Conservation (phyloP, 768 basidiomycete genomes). For the Chlorophyllum brunneum region DNA sequence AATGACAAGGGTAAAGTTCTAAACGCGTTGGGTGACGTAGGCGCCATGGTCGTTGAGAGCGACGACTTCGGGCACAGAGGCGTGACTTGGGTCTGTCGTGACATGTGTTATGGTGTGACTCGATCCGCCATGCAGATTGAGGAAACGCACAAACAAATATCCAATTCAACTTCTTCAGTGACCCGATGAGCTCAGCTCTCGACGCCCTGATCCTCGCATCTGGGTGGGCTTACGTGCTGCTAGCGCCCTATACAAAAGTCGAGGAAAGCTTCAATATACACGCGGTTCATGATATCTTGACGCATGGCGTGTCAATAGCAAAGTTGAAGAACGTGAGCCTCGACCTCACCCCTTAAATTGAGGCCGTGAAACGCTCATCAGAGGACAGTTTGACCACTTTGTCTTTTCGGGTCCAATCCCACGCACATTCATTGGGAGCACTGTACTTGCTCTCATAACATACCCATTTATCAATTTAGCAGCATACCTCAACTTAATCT, state of each 20-base stretch:
- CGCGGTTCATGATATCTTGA: slow-evolving; percentile 81
- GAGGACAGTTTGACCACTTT: slow-evolving; percentile 83
- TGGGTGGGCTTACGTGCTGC: slow-evolving; percentile 64
- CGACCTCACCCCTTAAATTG: slow-evolving; percentile 2
- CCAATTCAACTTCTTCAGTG: background rate
- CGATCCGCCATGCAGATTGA: too few relatives aligned
- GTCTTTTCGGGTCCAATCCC: slow-evolving; percentile 88
- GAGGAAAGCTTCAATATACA: slow-evolving; percentile 98
- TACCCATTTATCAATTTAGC: slow-evolving; percentile 45
- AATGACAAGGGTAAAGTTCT: background rate
- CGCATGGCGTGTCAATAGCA: slow-evolving; percentile 55
- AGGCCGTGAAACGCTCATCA: slow-evolving; percentile 11
- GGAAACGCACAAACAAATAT: background rate
- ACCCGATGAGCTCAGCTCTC: slow-evolving; percentile 26
- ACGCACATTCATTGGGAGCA: slow-evolving; percentile 77
- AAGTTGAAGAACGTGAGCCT: slow-evolving; percentile 47
- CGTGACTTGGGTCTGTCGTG: background rate
- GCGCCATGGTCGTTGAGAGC: background rate
- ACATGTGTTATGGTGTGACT: background rate
- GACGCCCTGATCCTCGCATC: slow-evolving; percentile 50
- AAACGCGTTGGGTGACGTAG: background rate
- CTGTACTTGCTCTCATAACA: slow-evolving; percentile 59
- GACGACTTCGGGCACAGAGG: background rate
- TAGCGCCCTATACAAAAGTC: slow-evolving; percentile 92
- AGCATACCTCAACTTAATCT: slow-evolving; percentile 35